A percentile compares a stretch with the other conserved stretches of the same genome.
phyloP scores from a whole-genome alignment of 768 basidiomycete species.

The Tephrocybe sp. region DNA sequence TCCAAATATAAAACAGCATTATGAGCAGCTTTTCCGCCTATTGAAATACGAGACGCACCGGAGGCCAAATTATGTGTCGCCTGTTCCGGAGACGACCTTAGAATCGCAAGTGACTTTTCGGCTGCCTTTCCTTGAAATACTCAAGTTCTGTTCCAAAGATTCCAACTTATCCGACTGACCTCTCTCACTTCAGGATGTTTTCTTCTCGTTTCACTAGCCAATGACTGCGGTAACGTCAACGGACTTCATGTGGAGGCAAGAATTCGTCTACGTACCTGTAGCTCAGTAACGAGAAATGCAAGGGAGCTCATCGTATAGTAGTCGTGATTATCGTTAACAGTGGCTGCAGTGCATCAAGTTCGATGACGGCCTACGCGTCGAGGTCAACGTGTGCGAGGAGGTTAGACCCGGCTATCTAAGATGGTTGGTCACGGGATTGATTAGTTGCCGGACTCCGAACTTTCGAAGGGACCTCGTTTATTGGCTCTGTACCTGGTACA shows the following conservation, averaged over 20 bases:
- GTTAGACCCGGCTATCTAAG: no score
- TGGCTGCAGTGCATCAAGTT: not conserved
- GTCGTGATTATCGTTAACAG: not conserved
- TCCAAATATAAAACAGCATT: no score
- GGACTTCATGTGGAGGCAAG: not conserved
- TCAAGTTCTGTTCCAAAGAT: slow-evolving; percentile 12
- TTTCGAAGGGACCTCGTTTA: no score
- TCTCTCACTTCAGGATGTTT: slow-evolving; percentile 94
- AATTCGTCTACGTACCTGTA: slow-evolving; percentile 8
- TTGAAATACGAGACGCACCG: slow-evolving; percentile 44
- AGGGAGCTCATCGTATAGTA: slow-evolving; percentile 20
- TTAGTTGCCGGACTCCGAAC: no score
- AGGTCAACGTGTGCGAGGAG: no score
- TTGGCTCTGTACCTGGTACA: no score
- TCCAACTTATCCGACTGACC: slow-evolving; percentile 41
- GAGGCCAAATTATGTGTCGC: slow-evolving; percentile 69
- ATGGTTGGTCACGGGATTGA: no score
- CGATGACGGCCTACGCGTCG: not conserved
- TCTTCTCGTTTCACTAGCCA: slow-evolving; percentile 84
- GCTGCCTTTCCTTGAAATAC: slow-evolving; percentile 54
- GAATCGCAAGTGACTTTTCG: slow-evolving; percentile 80
- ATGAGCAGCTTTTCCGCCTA: slow-evolving; percentile 1
- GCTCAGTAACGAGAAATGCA: slow-evolving; percentile 14
- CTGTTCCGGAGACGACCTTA: slow-evolving; percentile 80
- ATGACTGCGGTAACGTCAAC: slow-evolving; percentile 43